Evolutionary conservation across 306 rosid species (phyloP).

Genomic region (Prunus persica): DNA sequence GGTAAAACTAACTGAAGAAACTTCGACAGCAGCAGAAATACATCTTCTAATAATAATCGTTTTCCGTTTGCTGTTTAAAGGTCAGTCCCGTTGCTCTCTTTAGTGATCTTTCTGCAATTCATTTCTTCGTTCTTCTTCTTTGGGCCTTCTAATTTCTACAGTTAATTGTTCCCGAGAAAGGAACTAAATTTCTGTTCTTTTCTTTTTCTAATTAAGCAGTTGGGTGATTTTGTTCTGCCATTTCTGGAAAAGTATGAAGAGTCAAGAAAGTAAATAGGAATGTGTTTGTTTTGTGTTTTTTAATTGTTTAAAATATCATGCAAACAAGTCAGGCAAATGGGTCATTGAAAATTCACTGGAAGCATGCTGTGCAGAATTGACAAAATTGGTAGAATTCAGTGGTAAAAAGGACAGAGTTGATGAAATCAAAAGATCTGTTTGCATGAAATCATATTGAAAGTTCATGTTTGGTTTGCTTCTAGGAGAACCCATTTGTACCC

Average conservation of each 20-base stretch:
- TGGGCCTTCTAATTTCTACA: background rate
- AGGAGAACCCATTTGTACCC: too few species aligned
- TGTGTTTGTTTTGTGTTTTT: background rate
- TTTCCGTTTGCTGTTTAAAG: background rate
- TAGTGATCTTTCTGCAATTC: background rate
- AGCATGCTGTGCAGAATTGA: background rate
- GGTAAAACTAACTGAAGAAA: background rate
- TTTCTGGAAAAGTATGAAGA: background rate
- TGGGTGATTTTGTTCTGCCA: background rate
- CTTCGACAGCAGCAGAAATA: background rate
- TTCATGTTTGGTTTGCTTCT: background rate
- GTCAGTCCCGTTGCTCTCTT: background rate
- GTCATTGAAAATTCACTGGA: background rate
- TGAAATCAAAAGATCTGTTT: background rate
- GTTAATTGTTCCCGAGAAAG: background rate
- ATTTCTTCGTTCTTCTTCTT: background rate
- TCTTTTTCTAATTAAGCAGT: background rate
- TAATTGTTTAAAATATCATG: background rate
- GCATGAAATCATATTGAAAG: too few species aligned
- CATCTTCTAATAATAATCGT: background rate
- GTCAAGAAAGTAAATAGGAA: background rate
- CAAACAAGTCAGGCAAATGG: slow-evolving; percentile 11
- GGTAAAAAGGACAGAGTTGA: background rate
- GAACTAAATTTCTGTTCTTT: background rate
- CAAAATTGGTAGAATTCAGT: background rate